Evolutionary conservation across 108 stramenopile species (phyloP), one percentile per base, ranked within the genome.

Genomic region (Conticribra guillardii): DNA sequence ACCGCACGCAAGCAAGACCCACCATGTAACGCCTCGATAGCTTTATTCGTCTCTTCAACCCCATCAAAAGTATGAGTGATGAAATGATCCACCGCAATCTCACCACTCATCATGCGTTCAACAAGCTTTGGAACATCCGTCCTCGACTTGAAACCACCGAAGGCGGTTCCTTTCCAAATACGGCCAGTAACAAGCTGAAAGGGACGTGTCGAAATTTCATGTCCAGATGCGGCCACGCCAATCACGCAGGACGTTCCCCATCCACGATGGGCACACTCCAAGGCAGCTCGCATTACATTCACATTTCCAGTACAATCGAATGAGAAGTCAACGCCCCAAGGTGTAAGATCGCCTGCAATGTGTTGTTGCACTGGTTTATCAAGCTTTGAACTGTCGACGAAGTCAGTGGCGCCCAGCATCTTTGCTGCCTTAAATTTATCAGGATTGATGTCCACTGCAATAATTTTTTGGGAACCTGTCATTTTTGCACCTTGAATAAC

Each of bases 261-360:
- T 17, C 64, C 94, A 21, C 87, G 83, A 76, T 97, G 95, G 48
- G 87, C 74, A 50, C 88, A 87, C 79, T 97, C 97, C 22, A 97
- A 69, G 2, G 95, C 94, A 19, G 97, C 82, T 44, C 97, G 85
- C 98, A 99, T 99, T 8, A 97, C 95, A 26, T 84, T 61, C 0
- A 84, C 84, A 67, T 93, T 97, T 11, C 98, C 98, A 47, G 96
- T 97, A 74, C 95, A 96, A 69, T 99, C 98, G 73, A 98, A 99
- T 14, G 95, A 75, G 73, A 96, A 99, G 77, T 98, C 98, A 45
- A 97, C 98, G 17, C 98, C 98, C 94, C 97, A 96, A 16, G 62
- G 70, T 1, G 97, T 99, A 64, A 99, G 74, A 23, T 67, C n/a
- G n/a, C n/a, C 94, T 24, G 82, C 87, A 67, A 92, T 85, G 58